Evolutionary conservation across 257 asterid genomes (phyloP).

Genomic region (Ehretia macrophylla): DNA sequence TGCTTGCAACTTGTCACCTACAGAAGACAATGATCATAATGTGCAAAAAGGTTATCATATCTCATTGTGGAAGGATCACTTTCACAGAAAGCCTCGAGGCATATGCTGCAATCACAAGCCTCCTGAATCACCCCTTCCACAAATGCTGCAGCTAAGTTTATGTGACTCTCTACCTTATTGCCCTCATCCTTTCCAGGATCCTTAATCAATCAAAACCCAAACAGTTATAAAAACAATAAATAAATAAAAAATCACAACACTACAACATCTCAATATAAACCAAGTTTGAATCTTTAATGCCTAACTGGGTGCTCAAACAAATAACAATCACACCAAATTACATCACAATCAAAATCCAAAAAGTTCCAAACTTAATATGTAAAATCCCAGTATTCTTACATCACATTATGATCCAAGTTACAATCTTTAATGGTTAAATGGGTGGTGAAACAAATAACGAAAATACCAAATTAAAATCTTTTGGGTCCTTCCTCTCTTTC

Average conservation of each 20-base stretch:
- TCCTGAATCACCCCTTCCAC: constrained; percentile 97
- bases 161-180: constrained; percentile 43
- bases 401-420: not conserved
- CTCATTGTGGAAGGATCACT: constrained; percentile 78
- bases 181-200: constrained; percentile 52
- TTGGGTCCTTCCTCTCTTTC: not conserved
- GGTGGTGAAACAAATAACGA: too few relatives aligned
- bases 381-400: not conserved
- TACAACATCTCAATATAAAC: not conserved
- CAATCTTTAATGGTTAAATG: not conserved
- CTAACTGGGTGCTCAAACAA: too few relatives aligned
- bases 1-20: constrained; percentile 84
- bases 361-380: not conserved
- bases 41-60: not conserved
- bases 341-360: constrained; percentile 3
- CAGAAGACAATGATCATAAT: not conserved
- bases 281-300: not conserved
- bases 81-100: constrained; percentile 81
- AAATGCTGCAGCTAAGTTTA: constrained; percentile 85
- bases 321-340: not conserved
- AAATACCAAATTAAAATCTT: too few relatives aligned
- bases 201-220: constrained; percentile 17
- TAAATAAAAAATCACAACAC: not conserved
- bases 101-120: constrained; percentile 93
- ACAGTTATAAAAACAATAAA: not conserved